Evolutionary conservation across 169 alveolate genomes (phyloP).

Genomic region (Cryptosporidium ryanae): DNA sequence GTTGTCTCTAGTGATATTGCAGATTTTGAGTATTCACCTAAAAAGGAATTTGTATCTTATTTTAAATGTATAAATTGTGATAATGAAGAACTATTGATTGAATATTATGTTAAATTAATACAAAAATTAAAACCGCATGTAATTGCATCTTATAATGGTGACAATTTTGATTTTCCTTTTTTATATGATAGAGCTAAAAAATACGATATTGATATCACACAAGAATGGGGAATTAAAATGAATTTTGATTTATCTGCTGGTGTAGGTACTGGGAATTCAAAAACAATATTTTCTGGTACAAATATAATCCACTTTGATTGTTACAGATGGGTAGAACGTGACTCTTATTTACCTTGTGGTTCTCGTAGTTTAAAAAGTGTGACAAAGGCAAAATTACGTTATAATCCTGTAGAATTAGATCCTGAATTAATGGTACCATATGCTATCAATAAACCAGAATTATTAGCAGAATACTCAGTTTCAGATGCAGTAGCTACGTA

Average conservation of each 20-base stretch:
- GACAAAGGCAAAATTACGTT: constrained; percentile 96
- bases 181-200: constrained; percentile 92
- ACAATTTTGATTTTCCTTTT: constrained; percentile 97
- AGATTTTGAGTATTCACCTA: constrained; percentile 96
- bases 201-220: constrained; percentile 88
- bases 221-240: constrained; percentile 87
- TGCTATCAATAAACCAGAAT: constrained; percentile 94
- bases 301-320: constrained; percentile 96
- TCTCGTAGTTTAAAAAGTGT: constrained; percentile 95
- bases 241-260: constrained; percentile 65
- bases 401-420: constrained; percentile 98
- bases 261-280: constrained; percentile 76
- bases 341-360: constrained; percentile 98
- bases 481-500: constrained; percentile 99
- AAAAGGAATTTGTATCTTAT: constrained; percentile 78
- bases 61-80: constrained; percentile 77
- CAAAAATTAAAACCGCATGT: constrained; percentile 90
- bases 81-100: constrained; percentile 77
- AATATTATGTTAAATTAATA: constrained; percentile 79
- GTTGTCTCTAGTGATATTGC: constrained; percentile 92
- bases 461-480: constrained; percentile 97
- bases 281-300: constrained; percentile 85
- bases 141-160: constrained; percentile 98
- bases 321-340: constrained; percentile 99
- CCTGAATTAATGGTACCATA: constrained; percentile 98